Percentiles rank a stretch among this genome's conserved stretches.
Evolutionary conservation across 2,329 filamentous ascomycete genomes (phyloP).

Genomic region (Sporothrix inflata): DNA sequence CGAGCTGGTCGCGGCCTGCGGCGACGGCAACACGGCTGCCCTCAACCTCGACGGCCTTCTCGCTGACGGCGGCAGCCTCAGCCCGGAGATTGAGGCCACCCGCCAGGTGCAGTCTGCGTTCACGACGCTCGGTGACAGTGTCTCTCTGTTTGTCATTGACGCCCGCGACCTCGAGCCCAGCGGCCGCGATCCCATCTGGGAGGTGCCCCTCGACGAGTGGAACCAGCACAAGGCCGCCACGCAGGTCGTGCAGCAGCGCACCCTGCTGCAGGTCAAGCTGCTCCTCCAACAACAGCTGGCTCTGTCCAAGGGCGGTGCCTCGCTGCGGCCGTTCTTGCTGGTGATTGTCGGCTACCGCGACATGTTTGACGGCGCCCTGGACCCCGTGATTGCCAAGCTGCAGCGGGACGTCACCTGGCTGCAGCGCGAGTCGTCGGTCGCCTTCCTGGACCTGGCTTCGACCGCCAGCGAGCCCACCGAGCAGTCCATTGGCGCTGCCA

Average conservation of each 20-base stretch:
- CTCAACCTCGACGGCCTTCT: slow-evolving; percentile 5
- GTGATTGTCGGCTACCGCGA: slow-evolving; percentile 15
- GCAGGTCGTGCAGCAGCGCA: not conserved
- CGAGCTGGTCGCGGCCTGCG: not conserved
- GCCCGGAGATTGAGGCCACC: not conserved
- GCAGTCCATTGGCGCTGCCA: slow-evolving; percentile 10
- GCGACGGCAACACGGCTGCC: not conserved
- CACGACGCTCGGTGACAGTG: not conserved
- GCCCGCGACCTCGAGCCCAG: slow-evolving; percentile 10
- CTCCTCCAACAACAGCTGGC: not conserved
- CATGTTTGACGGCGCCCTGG: slow-evolving; percentile 4
- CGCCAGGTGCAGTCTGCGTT: not conserved
- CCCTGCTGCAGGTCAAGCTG: slow-evolving; percentile 1
- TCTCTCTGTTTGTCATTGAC: slow-evolving; percentile 2
- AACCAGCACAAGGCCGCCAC: slow-evolving; percentile 8
- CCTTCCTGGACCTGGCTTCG: not conserved
- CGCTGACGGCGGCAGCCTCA: not conserved
- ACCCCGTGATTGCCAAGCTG: slow-evolving; percentile 6
- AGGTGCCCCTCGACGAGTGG: slow-evolving; percentile 14
- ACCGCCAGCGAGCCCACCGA: slow-evolving; percentile 6
- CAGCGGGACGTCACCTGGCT: slow-evolving; percentile 11
- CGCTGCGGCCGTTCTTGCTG: not conserved
- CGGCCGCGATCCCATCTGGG: slow-evolving; percentile 14
- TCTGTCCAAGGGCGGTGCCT: not conserved
- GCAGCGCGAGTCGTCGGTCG: not conserved